Conservation (phyloP, 345 rosid species). For the Lenwebbia sp. region DNA sequence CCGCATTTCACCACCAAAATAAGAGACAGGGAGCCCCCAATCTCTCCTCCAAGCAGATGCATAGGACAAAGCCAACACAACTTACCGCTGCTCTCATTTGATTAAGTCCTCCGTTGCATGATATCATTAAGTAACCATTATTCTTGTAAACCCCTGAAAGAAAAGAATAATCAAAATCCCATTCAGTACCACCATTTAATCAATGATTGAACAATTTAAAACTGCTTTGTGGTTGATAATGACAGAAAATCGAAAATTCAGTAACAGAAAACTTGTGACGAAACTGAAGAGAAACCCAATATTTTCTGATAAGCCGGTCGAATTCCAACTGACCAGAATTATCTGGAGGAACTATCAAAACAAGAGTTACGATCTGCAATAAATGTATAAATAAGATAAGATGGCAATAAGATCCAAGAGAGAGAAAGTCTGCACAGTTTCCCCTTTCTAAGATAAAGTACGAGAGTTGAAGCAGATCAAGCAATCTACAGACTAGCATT, state of each 20-base stretch:
- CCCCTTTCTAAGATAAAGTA: not conserved
- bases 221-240: not conserved
- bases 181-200: not conserved
- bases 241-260: not conserved
- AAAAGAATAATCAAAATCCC: not conserved
- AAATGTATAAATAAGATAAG: not conserved
- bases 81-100: constrained; percentile 21
- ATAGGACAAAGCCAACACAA: not conserved
- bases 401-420: not conserved
- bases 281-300: not conserved
- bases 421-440: not conserved
- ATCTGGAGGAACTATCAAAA: not conserved
- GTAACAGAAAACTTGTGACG: not conserved
- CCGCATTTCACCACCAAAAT: not conserved
- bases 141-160: constrained; percentile 15
- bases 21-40: not conserved
- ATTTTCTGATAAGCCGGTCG: not conserved
- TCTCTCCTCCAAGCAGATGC: not conserved
- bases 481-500: not conserved
- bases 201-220: not conserved
- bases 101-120: constrained; percentile 24
- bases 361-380: not conserved
- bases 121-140: constrained; percentile 16
- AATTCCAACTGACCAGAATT: not conserved
- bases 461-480: not conserved